Base-by-base conservation (phyloP, 2,329 filamentous ascomycete genomes). In the Cordyceps fumosorosea region DNA sequence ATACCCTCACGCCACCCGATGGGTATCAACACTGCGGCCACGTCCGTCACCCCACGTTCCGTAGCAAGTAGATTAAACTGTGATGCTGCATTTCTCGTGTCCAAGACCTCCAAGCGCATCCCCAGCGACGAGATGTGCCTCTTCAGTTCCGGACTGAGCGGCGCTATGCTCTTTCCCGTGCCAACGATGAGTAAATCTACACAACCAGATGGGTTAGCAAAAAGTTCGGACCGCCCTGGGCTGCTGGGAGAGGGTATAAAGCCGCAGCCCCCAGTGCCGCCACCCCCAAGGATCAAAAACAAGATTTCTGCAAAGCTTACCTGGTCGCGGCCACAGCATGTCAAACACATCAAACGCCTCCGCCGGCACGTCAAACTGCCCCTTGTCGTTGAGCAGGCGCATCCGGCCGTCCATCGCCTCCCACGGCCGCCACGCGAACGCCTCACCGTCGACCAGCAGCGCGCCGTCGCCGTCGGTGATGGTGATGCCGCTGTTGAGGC, bases 41-140 rank as follows among this genome's bases (percentile, higher is more conserved):
- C 87, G 69, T 93, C 89, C 22, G 86, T 82, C 6, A 95, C 86
- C 1, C 95, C 93, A 57, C 95, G 81, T 78, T 99, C 95, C 20
- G 92, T 98, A n/a, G 92, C 93, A 60, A 99, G 78, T 69, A 99
- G 73, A 72, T 99, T 99, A 75, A 95, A 99, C 73, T 97, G 92
- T 40, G 93, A 89, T 1, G 93, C 91, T 10, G 95, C 95, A 75
- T 98, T 98, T 65, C 91, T 82, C 37, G 95, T 98, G 76, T 98
- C 95, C 70, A 93, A 83, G 3, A 97, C 82, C 70, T 99, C 95
- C 5, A 98, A 81, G 62, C 91, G 82, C 67, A 98, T 89, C 0
- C 95, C 95, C 48, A 98, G 75, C 34, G 84, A 82, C 65, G 88
- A 89, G 62, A 99, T 85, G 67, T 86, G 81, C 63, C 81, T 81